Percentiles rank a stretch among this genome's conserved stretches.
These are phyloP conservation scores for Trichocomaceae sp. DNA, from an alignment of 2,329 filamentous ascomycete genomes.

Conservation along the genomic window DNA sequence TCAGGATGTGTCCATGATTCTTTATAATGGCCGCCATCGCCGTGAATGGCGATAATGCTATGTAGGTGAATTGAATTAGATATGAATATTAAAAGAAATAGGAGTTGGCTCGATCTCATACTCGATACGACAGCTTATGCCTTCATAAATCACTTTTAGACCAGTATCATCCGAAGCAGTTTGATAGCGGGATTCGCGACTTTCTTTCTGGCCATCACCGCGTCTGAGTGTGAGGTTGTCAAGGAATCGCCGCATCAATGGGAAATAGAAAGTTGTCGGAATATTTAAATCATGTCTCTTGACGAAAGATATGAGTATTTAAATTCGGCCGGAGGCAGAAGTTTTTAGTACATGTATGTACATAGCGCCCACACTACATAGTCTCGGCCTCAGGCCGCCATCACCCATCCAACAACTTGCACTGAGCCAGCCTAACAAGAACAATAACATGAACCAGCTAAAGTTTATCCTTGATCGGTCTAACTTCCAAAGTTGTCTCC, in stretches of 20 bases:
- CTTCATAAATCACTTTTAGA: conserved; percentile 4
- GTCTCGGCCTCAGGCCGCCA: no score
- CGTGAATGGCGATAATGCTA: conserved; percentile 21
- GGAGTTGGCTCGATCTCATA: not conserved
- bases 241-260: not conserved
- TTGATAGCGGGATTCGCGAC: not conserved
- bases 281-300: no score
- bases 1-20: conserved; percentile 19
- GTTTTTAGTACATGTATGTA: no score
- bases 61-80: not conserved
- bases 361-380: no score
- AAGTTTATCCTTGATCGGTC: no score
- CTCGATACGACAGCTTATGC: not conserved
- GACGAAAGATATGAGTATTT: not conserved
- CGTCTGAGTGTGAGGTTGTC: not conserved
- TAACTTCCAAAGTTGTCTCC: no score
- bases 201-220: not conserved
- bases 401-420: no score
- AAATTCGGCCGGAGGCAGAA: no score
- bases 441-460: no score
- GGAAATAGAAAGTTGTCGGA: not conserved
- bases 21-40: conserved; percentile 15
- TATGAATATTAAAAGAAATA: not conserved
- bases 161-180: not conserved
- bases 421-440: no score